Base-by-base conservation (phyloP, 352 stramenopile genomes). In the Phytophthora colocasiae region DNA sequence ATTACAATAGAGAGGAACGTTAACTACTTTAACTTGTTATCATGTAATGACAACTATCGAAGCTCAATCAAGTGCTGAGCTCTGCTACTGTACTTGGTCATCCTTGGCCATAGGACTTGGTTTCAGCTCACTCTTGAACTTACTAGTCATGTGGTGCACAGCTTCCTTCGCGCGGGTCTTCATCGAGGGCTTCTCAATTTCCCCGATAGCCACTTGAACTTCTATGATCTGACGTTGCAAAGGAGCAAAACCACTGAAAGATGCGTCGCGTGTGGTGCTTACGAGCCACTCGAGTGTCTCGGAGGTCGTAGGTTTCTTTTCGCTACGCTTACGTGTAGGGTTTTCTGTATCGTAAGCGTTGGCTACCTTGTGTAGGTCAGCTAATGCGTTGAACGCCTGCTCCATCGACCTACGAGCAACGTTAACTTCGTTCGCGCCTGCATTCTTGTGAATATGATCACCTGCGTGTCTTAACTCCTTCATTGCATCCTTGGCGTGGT, bases 211-310 rank as follows among this genome's bases (percentile, higher is more conserved):
- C 24, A 31, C 22, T 27, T 64, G 63, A 0, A 67, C 52, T 29
- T 60, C 43, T 1, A 70, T 17, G 15, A 77, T 69, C 48, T 77
- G 63, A 6, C 40, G 60, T 11, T 73, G 63, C 15, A 77, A 38
- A 29, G 58, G 46, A 4, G 57, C 51, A 46, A 73, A 73, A 11
- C 58, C 69, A 36, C 27, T 56, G 43, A 77, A 73, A 17, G 62
- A 47, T 12, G 58, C 48, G 22, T 77, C 69, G 7, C 69, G 69
- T 29, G 69, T 73, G 4, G 58, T 64, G 39, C 63, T 77, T 43
- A 77, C 69, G 10, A 77, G 63, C 69, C 63, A 77, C 63, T 70
- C 54, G 1, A 70, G 19, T 32, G 50, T 66, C 36, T 77, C 69
- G 34, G 58, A 67, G 22, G 51, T 66, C 24, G 63, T 63, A 5